Evolutionary conservation across 164 flowering plant genomes (phyloP).

Genomic region (Aristolochia contorta): DNA sequence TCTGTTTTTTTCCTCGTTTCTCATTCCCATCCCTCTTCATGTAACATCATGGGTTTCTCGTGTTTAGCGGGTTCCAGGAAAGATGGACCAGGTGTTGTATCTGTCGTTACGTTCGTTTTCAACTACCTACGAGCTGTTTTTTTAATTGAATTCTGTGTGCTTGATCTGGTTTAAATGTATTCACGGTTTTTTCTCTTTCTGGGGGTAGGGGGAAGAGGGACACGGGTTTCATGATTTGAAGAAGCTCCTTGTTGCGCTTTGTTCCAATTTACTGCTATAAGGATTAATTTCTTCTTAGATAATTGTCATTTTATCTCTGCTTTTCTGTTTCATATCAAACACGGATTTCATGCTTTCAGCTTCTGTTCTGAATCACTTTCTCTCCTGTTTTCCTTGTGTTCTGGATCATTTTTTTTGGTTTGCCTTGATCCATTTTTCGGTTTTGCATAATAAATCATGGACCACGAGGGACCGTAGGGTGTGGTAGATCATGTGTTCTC

Average conservation of each 20-base stretch:
- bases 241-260: neutral
- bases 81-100: neutral
- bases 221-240: neutral
- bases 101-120: neutral
- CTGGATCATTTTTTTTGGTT: neutral
- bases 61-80: neutral
- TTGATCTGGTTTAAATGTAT: neutral
- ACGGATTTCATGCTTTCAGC: neutral
- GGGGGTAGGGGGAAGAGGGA: too few relatives aligned
- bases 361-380: neutral
- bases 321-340: neutral
- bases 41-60: slow-evolving; percentile 7
- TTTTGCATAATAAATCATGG: neutral
- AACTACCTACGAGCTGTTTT: neutral
- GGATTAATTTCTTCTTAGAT: neutral
- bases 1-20: slow-evolving; percentile 3
- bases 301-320: neutral
- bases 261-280: neutral
- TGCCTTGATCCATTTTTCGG: neutral
- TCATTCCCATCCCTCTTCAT: too few relatives aligned
- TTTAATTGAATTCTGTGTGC: neutral
- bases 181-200: neutral
- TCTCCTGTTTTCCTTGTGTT: neutral
- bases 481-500: neutral
- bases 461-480: neutral